Evolutionary conservation across 73 alveolate genomes (phyloP).

Genomic region (Tetrahymena elliotti): DNA sequence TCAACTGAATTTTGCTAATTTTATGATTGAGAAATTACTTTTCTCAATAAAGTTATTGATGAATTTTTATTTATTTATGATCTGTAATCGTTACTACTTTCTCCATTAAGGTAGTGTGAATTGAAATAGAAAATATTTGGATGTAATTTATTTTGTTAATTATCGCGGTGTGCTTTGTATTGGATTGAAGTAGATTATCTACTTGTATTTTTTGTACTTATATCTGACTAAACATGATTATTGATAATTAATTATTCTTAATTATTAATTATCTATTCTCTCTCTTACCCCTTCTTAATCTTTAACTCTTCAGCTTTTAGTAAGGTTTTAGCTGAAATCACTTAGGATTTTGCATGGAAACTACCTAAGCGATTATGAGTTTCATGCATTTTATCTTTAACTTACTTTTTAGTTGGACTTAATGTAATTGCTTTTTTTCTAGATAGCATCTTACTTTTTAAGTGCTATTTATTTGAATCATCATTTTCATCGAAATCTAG

Average conservation of each 20-base stretch:
- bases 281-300: not conserved
- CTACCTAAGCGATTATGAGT: not conserved
- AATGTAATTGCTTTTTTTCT: not conserved
- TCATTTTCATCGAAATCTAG: not conserved
- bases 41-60: not conserved
- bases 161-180: not conserved
- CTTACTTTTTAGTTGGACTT: not conserved
- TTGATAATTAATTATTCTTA: not conserved
- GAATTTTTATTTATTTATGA: not conserved
- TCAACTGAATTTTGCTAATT: not conserved
- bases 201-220: not conserved
- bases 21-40: not conserved
- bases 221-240: not conserved
- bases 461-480: not conserved
- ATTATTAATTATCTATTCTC: not conserved
- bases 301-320: not conserved
- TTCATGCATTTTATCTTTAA: not conserved
- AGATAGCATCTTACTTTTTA: not conserved
- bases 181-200: not conserved
- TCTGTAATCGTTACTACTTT: not conserved
- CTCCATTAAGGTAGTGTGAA: not conserved
- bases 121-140: not conserved
- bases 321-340: not conserved
- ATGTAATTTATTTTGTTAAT: not conserved
- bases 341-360: not conserved